These are phyloP conservation scores for Wickerhamomyces subpelliculosus DNA, from an alignment of 805 yeast species.

Conservation along the genomic window DNA sequence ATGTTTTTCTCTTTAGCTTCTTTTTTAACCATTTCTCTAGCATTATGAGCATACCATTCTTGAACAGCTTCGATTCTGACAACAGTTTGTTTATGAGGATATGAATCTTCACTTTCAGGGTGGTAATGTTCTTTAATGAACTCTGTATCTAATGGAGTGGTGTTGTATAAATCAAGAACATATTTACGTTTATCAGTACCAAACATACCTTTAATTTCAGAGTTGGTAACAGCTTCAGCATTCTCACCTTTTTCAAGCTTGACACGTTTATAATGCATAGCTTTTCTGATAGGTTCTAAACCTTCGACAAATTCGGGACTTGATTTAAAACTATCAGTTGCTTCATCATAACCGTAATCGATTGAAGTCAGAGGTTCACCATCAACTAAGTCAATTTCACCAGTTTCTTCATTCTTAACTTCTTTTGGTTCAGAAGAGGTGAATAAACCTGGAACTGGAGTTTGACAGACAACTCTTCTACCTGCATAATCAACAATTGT, in stretches of 20 bases:
- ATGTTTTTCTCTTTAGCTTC: slow-evolving; percentile 25
- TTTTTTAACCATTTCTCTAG: slow-evolving; percentile 34
- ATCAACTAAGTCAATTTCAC: slow-evolving; percentile 28
- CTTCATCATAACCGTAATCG: slow-evolving; percentile 68
- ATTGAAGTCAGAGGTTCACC: slow-evolving; percentile 23
- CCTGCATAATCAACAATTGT: slow-evolving; percentile 90
- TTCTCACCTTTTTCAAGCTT: slow-evolving; percentile 34
- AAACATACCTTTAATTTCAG: slow-evolving; percentile 75
- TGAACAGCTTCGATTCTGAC: slow-evolving; percentile 85
- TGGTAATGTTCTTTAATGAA: slow-evolving; percentile 58
- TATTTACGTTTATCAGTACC: slow-evolving; percentile 86
- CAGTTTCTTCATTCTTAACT: slow-evolving; percentile 34
- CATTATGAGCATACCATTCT: slow-evolving; percentile 77
- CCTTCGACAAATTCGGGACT: slow-evolving; percentile 47
- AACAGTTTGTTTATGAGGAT: slow-evolving; percentile 77
- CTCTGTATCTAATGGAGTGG: slow-evolving; percentile 78
- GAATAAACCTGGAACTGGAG: slow-evolving; percentile 85
- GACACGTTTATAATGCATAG: slow-evolving; percentile 74
- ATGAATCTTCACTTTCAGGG: slow-evolving; percentile 34
- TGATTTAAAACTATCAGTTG: slow-evolving; percentile 39
- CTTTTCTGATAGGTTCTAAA: slow-evolving; percentile 58
- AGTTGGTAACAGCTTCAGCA: slow-evolving; percentile 54
- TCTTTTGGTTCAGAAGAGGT: slow-evolving; percentile 31
- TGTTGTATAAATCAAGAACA: slow-evolving; percentile 74
- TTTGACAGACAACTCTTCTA: slow-evolving; percentile 81